phyloP scores from a whole-genome alignment of 306 rosid genomes.

The Malus fusca region DNA sequence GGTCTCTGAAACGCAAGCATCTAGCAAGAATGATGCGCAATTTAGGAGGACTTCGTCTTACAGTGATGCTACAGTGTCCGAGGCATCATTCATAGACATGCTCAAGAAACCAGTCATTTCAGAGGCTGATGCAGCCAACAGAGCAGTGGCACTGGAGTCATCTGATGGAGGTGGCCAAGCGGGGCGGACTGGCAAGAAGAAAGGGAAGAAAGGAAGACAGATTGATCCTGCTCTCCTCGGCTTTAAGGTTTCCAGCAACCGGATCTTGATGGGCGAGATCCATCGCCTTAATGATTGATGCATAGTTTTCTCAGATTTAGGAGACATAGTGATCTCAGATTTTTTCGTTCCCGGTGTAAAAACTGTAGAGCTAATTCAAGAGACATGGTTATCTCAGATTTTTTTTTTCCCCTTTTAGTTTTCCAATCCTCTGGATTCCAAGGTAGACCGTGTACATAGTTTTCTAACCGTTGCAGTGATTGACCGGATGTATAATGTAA shows the following conservation, averaged over 20 bases:
- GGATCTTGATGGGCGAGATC: constrained; percentile 75
- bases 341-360: neutral
- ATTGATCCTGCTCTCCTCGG: constrained; percentile 76
- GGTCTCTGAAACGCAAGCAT: constrained; percentile 34
- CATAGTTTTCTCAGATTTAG: neutral
- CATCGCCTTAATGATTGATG: constrained; percentile 50
- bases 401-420: neutral
- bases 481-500: neutral
- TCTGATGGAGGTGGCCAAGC: constrained; percentile 39
- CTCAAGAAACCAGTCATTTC: constrained; percentile 46
- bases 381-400: neutral
- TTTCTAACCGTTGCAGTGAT: neutral
- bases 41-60: constrained; percentile 48
- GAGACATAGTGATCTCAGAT: constrained; percentile 14
- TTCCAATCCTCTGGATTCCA: neutral
- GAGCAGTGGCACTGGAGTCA: constrained; percentile 31
- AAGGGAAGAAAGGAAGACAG: constrained; percentile 74
- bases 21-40: constrained; percentile 38
- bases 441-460: neutral
- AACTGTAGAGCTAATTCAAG: neutral
- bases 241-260: constrained; percentile 63
- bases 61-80: constrained; percentile 50
- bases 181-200: constrained; percentile 55
- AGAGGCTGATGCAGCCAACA: constrained; percentile 31
- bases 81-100: constrained; percentile 66